Evolutionary conservation across 805 yeast species (phyloP), one percentile per base, ranked within the genome.

Genomic region (baker's yeast (Saccharomyces cerevisiae)): DNA sequence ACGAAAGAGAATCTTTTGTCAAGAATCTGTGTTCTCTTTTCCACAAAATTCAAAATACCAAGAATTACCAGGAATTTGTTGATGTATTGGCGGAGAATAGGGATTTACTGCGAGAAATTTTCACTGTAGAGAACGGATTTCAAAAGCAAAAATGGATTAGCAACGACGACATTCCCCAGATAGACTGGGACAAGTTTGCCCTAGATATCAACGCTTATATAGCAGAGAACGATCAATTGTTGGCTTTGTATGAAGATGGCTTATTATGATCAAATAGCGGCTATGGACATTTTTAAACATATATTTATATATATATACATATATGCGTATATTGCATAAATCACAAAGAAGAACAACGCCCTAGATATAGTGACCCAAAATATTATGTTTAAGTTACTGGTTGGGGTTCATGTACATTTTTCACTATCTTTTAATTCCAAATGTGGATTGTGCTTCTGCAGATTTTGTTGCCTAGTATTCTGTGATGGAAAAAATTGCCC

Each of bases 1-100:
- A 53, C 27, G 61, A 60, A 48, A 61, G 60, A 32, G 56, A 59
- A 49, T 57, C 61, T 49, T 55, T 67, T 29, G 43, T 54, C 9
- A 63, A 61, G 51, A 60, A 64, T 53, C 52, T 67, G 50, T 61
- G 58, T 49, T 53, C 58, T 51, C 59, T 68, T 30, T 67, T 66
- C 51, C 51, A 57, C 41, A 62, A 65, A 47, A 50, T 68, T n/a
- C 66, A 63, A 50, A 61, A 62, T 51, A 64, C 68, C 8, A 59
- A 62, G 36, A 66, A 67, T 54, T 62, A 65, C 51, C 68, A 67
- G 53, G 72, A 67, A 57, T 60, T 68, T 36, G 59, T 61, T 9
- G 67, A 66, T 53, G 58, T 63, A 28, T 53, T 68, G 51, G 56
- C 59, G 58, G 61, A 62, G 41, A 61, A 61, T 53, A 59, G 59